These are phyloP conservation scores for Pythium monospermum DNA, from an alignment of 352 stramenopile species.

Conservation along the genomic window DNA sequence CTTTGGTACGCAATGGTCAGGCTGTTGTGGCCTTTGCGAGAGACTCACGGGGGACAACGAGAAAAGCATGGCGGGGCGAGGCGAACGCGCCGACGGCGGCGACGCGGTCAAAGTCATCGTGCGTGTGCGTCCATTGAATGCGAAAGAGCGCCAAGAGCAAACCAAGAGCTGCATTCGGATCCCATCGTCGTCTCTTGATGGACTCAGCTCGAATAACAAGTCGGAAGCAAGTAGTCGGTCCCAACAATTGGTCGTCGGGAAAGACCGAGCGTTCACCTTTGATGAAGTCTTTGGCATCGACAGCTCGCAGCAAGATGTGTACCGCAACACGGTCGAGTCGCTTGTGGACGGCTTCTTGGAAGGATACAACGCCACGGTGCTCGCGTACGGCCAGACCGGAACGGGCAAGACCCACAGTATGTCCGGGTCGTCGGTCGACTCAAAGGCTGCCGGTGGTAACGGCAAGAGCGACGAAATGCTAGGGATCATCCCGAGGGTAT, in stretches of 20 bases:
- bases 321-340: constrained; percentile 53
- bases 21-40: not conserved
- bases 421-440: constrained; percentile 53
- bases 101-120: constrained; percentile 76
- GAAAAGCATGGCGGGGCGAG: constrained; percentile 4
- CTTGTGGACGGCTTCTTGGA: constrained; percentile 78
- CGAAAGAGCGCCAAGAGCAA: constrained; percentile 59
- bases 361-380: constrained; percentile 79
- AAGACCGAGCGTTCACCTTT: constrained; percentile 87
- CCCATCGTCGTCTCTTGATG: constrained; percentile 39
- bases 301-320: constrained; percentile 74
- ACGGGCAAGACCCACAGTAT: constrained; percentile 97
- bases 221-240: constrained; percentile 15
- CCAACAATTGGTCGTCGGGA: constrained; percentile 77
- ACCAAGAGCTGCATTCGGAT: constrained; percentile 78
- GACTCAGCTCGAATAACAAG: constrained; percentile 28
- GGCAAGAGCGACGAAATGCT: constrained; percentile 48
- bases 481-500: constrained; percentile 84
- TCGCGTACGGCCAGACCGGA: constrained; percentile 84
- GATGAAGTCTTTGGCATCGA: constrained; percentile 80
- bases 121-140: constrained; percentile 58
- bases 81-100: constrained; percentile 12
- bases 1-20: not conserved
- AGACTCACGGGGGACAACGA: not conserved
- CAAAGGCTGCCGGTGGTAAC: too few relatives aligned